phyloP scores from a whole-genome alignment of 352 stramenopile species.

The Phytophthora ohioensis region DNA sequence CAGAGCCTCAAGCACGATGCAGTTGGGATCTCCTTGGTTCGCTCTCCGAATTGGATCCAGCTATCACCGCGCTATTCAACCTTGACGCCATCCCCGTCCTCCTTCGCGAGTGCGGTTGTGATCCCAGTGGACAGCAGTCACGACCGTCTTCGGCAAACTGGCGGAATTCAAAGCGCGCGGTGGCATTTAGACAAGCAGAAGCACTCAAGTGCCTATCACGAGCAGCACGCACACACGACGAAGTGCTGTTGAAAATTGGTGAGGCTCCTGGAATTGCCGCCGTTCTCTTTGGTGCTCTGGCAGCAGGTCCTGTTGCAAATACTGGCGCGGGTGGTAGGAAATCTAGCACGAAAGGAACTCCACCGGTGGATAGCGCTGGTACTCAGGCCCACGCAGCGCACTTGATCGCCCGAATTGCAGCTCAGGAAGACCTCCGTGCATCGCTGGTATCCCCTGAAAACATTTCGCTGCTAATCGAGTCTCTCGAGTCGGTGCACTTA shows the following conservation, averaged over 20 bases:
- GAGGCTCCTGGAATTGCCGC: slow-evolving; percentile 48
- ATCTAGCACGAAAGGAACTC: slow-evolving; percentile 3
- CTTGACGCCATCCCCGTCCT: slow-evolving; percentile 66
- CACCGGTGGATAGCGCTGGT: slow-evolving; percentile 28
- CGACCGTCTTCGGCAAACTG: slow-evolving; percentile 23
- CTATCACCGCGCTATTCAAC: slow-evolving; percentile 71
- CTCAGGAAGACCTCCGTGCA: slow-evolving; percentile 59
- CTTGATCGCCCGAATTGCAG: slow-evolving; percentile 62
- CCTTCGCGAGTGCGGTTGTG: slow-evolving; percentile 55
- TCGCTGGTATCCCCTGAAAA: slow-evolving; percentile 66
- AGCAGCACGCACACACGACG: slow-evolving; percentile 56
- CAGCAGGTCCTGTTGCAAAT: slow-evolving; percentile 9
- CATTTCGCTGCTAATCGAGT: slow-evolving; percentile 69
- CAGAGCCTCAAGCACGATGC: slow-evolving; percentile 46
- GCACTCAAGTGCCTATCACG: slow-evolving; percentile 79
- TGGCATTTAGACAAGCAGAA: slow-evolving; percentile 51
- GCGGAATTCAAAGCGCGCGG: slow-evolving; percentile 13
- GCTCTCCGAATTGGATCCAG: slow-evolving; percentile 61
- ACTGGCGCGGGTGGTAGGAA: slow-evolving; percentile 6
- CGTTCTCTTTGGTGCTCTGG: slow-evolving; percentile 57
- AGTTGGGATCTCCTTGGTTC: slow-evolving; percentile 69
- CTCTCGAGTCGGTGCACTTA: slow-evolving; percentile 76
- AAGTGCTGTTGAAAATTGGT: slow-evolving; percentile 76
- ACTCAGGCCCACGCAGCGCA: slow-evolving; percentile 68
- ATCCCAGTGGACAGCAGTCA: slow-evolving; percentile 4